Percentiles rank a stretch among this genome's conserved stretches.
Conservation (phyloP, 257 asterid species). For the Orobanche coerulescens region DNA sequence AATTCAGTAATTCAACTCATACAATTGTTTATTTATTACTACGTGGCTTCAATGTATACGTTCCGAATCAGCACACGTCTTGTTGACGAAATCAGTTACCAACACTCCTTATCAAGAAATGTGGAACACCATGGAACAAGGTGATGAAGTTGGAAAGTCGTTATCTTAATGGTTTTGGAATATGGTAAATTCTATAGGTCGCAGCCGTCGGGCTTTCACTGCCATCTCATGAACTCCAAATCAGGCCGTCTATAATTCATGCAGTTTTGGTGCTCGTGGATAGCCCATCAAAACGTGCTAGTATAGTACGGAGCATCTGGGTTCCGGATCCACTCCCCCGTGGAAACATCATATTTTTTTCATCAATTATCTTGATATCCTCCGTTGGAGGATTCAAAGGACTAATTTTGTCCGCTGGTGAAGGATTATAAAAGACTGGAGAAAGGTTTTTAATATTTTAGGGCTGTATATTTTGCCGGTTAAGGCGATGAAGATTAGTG, state of each 20-base stretch:
- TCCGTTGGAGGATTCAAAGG: not conserved
- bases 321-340: conserved; percentile 58
- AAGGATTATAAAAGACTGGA: not conserved
- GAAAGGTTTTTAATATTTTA: not conserved
- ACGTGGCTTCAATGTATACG: too few relatives aligned
- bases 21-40: too few relatives aligned
- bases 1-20: too few relatives aligned
- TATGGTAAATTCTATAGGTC: too few relatives aligned
- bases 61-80: too few relatives aligned
- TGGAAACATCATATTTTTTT: conserved; percentile 30
- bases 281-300: conserved; percentile 36
- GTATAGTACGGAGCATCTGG: conserved; percentile 56
- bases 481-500: conserved; percentile 16
- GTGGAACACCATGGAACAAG: too few relatives aligned
- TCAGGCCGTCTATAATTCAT: conserved; percentile 41
- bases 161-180: too few relatives aligned
- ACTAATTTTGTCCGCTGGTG: not conserved
- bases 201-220: conserved; percentile 44
- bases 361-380: conserved; percentile 8
- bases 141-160: too few relatives aligned
- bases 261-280: conserved; percentile 49
- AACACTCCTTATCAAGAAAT: too few relatives aligned
- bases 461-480: conserved; percentile 5
- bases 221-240: conserved; percentile 30
- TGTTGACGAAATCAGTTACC: too few relatives aligned